Percentiles rank a stretch among this genome's conserved stretches.
Conservation (phyloP, 495 filamentous ascomycete species). For the Penicillium antarcticum region DNA sequence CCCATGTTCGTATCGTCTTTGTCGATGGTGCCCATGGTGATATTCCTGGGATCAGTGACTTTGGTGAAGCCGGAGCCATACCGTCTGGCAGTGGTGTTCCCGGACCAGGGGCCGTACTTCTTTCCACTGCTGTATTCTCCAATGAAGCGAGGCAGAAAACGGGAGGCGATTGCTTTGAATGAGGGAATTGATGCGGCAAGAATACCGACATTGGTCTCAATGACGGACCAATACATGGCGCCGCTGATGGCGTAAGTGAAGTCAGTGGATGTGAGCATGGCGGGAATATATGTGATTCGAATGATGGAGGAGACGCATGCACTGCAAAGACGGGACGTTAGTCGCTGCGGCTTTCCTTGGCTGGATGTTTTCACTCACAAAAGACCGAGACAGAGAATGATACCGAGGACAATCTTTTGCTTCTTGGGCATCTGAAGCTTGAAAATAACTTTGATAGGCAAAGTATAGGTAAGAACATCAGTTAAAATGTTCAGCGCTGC, state of each 20-base stretch:
- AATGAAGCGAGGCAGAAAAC: conserved; percentile 37
- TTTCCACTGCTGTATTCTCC: conserved; percentile 35
- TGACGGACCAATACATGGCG: conserved; percentile 45
- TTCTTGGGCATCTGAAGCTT: conserved; percentile 35
- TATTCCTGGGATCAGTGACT: conserved; percentile 20
- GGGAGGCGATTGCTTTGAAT: conserved; percentile 41
- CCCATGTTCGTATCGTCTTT: conserved; percentile 17
- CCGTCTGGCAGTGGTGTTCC: conserved; percentile 12
- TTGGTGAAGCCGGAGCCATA: conserved; percentile 32
- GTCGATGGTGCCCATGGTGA: conserved; percentile 18
- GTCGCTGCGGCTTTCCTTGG: neutral
- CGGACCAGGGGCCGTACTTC: conserved; percentile 27
- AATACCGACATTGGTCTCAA: conserved; percentile 43
- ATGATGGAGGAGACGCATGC: conserved; percentile 42
- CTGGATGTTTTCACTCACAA: conserved; percentile 27
- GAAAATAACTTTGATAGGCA: conserved; percentile 41
- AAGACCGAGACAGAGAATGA: conserved; percentile 40
- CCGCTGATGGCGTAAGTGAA: conserved; percentile 37
- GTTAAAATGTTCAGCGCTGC: conserved; percentile 50
- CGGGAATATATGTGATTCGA: conserved; percentile 39
- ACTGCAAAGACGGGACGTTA: conserved; percentile 13
- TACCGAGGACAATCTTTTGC: conserved; percentile 28
- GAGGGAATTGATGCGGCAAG: conserved; percentile 40
- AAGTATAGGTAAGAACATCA: conserved; percentile 49
- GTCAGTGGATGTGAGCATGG: conserved; percentile 34